These are phyloP conservation scores for Ascocoryne sarcoides DNA, from an alignment of 2,329 filamentous ascomycete species.

Conservation along the genomic window DNA sequence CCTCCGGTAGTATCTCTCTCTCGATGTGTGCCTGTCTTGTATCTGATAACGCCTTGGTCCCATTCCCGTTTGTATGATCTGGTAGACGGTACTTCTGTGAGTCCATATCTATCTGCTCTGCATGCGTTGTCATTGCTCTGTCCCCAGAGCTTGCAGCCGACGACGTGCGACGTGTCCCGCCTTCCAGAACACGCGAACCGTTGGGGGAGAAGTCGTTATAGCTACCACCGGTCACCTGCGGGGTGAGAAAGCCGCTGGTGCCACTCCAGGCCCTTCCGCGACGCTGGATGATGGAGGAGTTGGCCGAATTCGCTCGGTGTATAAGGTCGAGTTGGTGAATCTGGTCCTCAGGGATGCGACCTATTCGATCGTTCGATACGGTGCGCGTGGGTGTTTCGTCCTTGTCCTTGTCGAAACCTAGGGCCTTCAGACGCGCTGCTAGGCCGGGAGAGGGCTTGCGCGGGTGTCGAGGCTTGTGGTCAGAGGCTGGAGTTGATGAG, in stretches of 20 bases:
- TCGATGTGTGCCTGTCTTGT: constrained; percentile 51
- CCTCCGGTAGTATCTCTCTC: constrained; percentile 33
- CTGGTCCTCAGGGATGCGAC: constrained; percentile 62
- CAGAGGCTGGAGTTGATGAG: constrained; percentile 11
- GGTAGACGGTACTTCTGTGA: constrained; percentile 67
- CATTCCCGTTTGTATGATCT: constrained; percentile 60
- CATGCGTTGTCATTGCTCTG: constrained; percentile 22
- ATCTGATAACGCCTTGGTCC: constrained; percentile 52
- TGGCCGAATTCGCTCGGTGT: constrained; percentile 45
- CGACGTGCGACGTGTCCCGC: constrained; percentile 17
- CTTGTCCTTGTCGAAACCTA: constrained; percentile 44
- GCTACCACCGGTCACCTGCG: constrained; percentile 24
- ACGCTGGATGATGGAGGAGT: constrained; percentile 45
- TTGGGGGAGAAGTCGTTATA: constrained; percentile 16
- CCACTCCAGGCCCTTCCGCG: constrained; percentile 67
- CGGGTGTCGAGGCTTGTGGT: constrained; percentile 20
- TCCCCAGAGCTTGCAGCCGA: constrained; percentile 21
- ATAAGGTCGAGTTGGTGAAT: constrained; percentile 60
- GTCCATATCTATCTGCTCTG: constrained; percentile 52
- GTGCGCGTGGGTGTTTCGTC: constrained; percentile 14
- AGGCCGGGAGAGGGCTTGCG: constrained; percentile 57
- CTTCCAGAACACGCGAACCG: constrained; percentile 20
- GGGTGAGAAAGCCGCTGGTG: constrained; percentile 35
- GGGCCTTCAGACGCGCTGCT: constrained; percentile 55
- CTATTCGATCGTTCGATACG: constrained; percentile 42